Evolutionary conservation across 139 green algal genomes (phyloP), one percentile per base, ranked within the genome.

Genomic region (Chlamydomonas eustigma): DNA sequence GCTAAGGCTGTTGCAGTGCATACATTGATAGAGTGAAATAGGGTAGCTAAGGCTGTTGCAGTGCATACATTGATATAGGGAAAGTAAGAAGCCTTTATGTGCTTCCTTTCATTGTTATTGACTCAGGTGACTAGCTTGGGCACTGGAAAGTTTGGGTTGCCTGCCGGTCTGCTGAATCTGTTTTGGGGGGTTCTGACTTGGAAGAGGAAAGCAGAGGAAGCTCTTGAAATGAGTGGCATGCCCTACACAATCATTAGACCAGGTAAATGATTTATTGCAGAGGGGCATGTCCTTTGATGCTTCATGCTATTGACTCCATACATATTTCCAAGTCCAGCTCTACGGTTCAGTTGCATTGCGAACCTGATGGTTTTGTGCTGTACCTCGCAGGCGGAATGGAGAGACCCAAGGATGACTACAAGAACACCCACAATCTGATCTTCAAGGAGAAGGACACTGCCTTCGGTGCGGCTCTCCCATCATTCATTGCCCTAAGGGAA

Each of bases 201-300:
- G 74, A 98, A 98, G 91, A 84, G 89, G 28, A 66, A 88, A 75
- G 91, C 94, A 1, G 93, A 97, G 80, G 84, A 90, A 77, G 90
- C 87, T 30, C 89, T 98, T 44, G 83, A 93, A 77, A 39, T 34
- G 22, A 93, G 85, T 74, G 92, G 92, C 77, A 90, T 98, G 81
- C 73, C 76, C 0, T 98, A 94, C 86, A 85, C 88, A 28, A 97
- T 98, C 39, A 89, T 98, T 37, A 85, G 94, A 24, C 94, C 94
- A 2, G 84, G 84, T 84, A 34, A 28, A 25, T 35, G 63, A 71
- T 35, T 35, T 6, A 71, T 71, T 73, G 31, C 33, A 58, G 44
- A 58, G 44, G 44, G 44, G 33, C 4, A 50, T 50, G 31, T 39
- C 8, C n/a, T 39, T 50, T n/a, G n/a, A n/a, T n/a, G n/a, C n/a